Evolutionary conservation across 2,329 filamentous ascomycete genomes (phyloP), one percentile per base, ranked within the genome.

Genomic region (Exserohilum turcica): DNA sequence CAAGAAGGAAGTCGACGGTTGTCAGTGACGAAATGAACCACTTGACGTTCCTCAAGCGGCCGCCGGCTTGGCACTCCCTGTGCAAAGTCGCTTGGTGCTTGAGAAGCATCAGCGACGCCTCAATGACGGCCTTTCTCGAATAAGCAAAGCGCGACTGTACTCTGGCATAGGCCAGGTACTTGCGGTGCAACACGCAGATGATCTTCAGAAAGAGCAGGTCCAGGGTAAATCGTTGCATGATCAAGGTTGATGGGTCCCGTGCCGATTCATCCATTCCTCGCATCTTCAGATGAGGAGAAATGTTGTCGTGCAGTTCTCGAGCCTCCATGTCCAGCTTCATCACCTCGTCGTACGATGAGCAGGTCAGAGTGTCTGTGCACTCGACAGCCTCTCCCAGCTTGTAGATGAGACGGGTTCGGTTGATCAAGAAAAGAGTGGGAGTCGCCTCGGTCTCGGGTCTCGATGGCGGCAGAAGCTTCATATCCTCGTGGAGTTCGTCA

Each of bases 151-250:
- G 84, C 8, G 89, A 80, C 64, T 93, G 94, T 54, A 89, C 84
- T 42, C 68, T 59, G 21, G 92, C 90, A 54, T 87, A 84, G n/a
- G 84, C 80, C 52, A 96, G 82, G 72, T 94, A 97, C 59, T 92
- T 92, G 44, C 92, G 84, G 73, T 99, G 94, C 33, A 99, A 82
- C 18, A 96, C 84, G 65, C 91, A 95, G 65, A 96, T 83, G 15
- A 92, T 89, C 76, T 96, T 96, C 59, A 95, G 86, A 69, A 92
- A 96, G 5, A 97, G 77, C 43, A 94, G 87, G 57, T 94, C 90
- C 28, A 97, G 78, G 51, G 89, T 89, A 70, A 92, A 92, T 24
- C 92, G 86, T 45, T 92, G 89, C 78, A 96, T 88, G 52, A 97
- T 84, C 28, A 87, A 66, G 18, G 81, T 82, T 2, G 83, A 79